Conservation (phyloP, 768 basidiomycete genomes). For the Suillus subaureus region DNA sequence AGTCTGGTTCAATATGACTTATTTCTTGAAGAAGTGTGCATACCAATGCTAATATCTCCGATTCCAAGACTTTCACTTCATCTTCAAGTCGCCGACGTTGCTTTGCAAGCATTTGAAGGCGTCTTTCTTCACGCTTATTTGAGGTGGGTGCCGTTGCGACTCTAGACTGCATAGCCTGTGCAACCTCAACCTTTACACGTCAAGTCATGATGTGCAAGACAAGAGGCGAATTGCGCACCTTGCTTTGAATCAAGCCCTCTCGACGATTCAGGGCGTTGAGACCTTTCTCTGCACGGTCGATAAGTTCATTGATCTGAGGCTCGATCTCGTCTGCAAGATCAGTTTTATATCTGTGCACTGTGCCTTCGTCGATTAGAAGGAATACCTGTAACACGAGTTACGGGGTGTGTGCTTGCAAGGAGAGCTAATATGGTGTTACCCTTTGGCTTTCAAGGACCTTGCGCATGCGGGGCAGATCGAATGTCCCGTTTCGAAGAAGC, state of each 20-base stretch:
- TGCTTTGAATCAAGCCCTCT: conserved; percentile 60
- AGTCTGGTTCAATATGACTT: neutral
- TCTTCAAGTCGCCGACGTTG: conserved; percentile 70
- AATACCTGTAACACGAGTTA: conserved; percentile 56
- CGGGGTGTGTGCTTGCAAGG: neutral
- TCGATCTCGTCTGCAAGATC: conserved; percentile 81
- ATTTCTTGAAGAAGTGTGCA: conserved; percentile 14
- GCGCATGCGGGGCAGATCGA: conserved; percentile 71
- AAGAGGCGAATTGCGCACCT: conserved; percentile 43
- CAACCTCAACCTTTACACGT: conserved; percentile 53
- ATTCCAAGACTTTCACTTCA: conserved; percentile 59
- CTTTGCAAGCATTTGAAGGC: conserved; percentile 62
- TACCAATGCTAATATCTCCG: conserved; percentile 63
- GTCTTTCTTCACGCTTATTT: conserved; percentile 68
- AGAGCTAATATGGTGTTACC: conserved; percentile 38
- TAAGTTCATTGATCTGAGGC: conserved; percentile 75
- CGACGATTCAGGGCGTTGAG: conserved; percentile 62
- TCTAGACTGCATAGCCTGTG: conserved; percentile 42
- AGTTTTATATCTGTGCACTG: conserved; percentile 72
- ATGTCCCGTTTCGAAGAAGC: conserved; percentile 68
- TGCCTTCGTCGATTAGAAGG: conserved; percentile 70
- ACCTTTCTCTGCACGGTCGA: conserved; percentile 71
- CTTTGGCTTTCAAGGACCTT: conserved; percentile 68
- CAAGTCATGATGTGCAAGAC: conserved; percentile 5
- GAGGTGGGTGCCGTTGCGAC: conserved; percentile 50